Percentiles rank a stretch among this genome's conserved stretches.
Conservation (phyloP, 2,329 filamentous ascomycete genomes). For the Lachnellula suecica region DNA sequence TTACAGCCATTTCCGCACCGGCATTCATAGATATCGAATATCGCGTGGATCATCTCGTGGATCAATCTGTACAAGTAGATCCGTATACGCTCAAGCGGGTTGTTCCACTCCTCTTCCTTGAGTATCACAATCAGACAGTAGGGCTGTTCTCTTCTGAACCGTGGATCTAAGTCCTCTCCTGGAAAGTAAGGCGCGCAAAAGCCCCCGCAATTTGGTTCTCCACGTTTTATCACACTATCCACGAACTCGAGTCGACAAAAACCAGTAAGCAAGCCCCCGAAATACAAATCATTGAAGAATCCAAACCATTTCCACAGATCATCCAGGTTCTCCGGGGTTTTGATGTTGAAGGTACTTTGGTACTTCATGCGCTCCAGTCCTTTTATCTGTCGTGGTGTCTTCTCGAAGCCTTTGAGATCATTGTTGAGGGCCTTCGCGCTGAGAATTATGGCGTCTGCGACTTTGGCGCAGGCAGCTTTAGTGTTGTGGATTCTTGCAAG, state of each 20-base stretch:
- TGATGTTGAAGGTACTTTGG: not conserved
- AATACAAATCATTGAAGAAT: conserved; percentile 5
- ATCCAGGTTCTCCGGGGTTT: not conserved
- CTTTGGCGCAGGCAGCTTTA: not conserved
- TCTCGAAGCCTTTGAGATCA: not conserved
- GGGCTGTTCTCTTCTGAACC: not conserved
- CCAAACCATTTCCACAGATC: conserved; percentile 4
- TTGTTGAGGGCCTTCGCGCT: not conserved
- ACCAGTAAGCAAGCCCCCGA: not conserved
- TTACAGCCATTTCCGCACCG: not conserved
- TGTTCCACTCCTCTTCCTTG: not conserved
- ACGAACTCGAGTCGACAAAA: not conserved
- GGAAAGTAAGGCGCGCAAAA: not conserved
- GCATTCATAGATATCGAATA: not conserved
- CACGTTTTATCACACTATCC: not conserved
- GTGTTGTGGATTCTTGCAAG: not conserved
- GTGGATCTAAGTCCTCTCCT: not conserved
- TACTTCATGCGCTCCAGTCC: not conserved
- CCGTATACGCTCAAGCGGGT: not conserved
- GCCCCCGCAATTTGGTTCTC: not conserved
- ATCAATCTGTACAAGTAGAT: not conserved
- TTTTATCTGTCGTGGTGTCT: not conserved
- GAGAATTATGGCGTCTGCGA: not conserved
- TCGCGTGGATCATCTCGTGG: conserved; percentile 4
- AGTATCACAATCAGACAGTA: not conserved